Conservation (phyloP, 768 basidiomycete species). For the Podaxis mareebaensis region DNA sequence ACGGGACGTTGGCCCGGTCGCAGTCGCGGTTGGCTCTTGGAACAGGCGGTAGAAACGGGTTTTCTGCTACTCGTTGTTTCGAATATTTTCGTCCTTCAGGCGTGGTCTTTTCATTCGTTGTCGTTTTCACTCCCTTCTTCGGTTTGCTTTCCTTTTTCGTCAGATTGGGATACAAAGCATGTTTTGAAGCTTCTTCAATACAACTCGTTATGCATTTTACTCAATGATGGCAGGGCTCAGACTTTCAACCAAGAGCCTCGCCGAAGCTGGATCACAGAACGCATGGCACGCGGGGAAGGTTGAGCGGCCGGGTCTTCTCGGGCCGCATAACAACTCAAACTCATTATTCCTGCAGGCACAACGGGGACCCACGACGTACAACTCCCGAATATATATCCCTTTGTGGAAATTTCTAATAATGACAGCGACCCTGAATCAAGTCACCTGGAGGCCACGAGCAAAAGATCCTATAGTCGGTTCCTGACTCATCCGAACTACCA, state of each 20-base stretch:
- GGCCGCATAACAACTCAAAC: background rate
- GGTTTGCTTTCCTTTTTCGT: background rate
- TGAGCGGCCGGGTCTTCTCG: background rate
- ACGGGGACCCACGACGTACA: background rate
- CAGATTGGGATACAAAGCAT: background rate
- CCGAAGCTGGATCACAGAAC: background rate
- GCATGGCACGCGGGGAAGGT: background rate
- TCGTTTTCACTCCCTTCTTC: background rate
- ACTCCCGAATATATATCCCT: background rate
- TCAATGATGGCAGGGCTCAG: background rate
- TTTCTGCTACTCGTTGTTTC: background rate
- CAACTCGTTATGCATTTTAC: background rate
- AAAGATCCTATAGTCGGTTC: background rate
- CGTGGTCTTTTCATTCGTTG: background rate
- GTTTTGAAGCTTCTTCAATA: background rate
- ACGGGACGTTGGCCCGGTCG: background rate
- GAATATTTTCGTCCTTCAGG: background rate
- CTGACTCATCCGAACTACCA: slow-evolving; percentile 13
- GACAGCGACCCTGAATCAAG: slow-evolving; percentile 1
- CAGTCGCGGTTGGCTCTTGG: background rate
- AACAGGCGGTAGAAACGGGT: background rate
- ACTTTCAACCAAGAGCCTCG: background rate
- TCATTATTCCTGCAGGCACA: background rate
- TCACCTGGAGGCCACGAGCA: slow-evolving; percentile 1
- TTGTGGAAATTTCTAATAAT: background rate